Evolutionary conservation across 2,329 filamentous ascomycete genomes (phyloP), one percentile per base, ranked within the genome.

Genomic region (Fusarium tuaranense): DNA sequence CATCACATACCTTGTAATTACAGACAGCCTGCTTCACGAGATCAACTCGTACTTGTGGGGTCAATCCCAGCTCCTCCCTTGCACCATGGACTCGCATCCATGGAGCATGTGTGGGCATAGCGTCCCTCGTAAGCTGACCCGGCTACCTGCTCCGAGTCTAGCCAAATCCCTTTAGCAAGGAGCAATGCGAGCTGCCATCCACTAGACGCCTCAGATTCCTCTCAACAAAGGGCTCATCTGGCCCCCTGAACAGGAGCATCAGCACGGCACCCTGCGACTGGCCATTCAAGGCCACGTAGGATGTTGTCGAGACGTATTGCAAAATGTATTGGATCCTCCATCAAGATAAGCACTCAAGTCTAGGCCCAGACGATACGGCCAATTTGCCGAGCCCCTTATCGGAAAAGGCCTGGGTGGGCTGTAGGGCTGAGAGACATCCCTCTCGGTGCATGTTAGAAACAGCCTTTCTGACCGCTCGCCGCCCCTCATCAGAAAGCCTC

Each of bases 371-470:
- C 12, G 22, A 9, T 10, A 34, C 18, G 22, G 20, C 14, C 34
- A 38, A 59, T 20, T 34, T 57, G 20, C 62, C 57, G 60, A 36
- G 27, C 48, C 38, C 20, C 65, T 70, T 59, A 66, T 60, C 48
- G 41, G 25, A 38, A 53, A 63, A 55, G 61, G 46, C 51, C 18
- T 55, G 65, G 34, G 48, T 65, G 66, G 74, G 70, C 72, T 71
- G 62, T 78, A 78, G 74, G 76, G 76, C 76, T 78, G 76, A 77
- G 65, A 57, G 36, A 39, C 51, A 51, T 53, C 32, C 38, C 38
- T 53, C 30, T 32, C 63, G 69, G 66, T 63, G 69, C 66, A 51
- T 68, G 48, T 64, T 67, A 58, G 41, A 70, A 61, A 65, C 55
- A 51, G 48, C 55, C 48, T 59, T 36, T 65, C 63, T 73, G 76